These are phyloP conservation scores for Myxozyma kluyveri DNA, from an alignment of 805 yeast species.

Conservation along the genomic window DNA sequence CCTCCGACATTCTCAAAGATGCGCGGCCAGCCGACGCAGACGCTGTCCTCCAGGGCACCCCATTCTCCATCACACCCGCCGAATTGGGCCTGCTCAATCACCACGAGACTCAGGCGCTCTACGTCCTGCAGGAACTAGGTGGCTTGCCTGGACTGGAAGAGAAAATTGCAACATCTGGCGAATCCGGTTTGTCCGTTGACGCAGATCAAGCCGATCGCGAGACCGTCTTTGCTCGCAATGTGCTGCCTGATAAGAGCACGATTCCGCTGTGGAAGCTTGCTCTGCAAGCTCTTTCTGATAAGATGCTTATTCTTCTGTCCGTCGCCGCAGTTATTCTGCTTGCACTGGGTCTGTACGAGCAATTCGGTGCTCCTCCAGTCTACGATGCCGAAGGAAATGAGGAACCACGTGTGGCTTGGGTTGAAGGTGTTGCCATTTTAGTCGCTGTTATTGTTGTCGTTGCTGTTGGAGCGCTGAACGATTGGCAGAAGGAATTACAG, in stretches of 20 bases:
- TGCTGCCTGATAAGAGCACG: conserved; percentile 66
- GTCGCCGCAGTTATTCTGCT: conserved; percentile 87
- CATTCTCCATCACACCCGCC: conserved; percentile 29
- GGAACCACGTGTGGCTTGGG: conserved; percentile 86
- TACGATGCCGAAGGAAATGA: conserved; percentile 74
- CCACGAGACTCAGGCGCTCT: conserved; percentile 42
- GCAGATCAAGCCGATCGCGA: conserved; percentile 39
- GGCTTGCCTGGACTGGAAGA: conserved; percentile 38
- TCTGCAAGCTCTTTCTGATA: conserved; percentile 84
- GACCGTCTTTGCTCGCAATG: conserved; percentile 63
- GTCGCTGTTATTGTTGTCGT: conserved; percentile 90
- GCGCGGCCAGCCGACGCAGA: conserved; percentile 16
- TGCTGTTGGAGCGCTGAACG: conserved; percentile 90
- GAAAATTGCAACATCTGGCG: conserved; percentile 36
- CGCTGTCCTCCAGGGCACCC: conserved; percentile 15
- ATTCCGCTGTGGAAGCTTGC: conserved; percentile 68
- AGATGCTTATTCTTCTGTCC: conserved; percentile 76
- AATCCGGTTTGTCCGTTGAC: conserved; percentile 36
- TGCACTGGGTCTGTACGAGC: conserved; percentile 87
- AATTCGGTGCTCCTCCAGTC: conserved; percentile 78
- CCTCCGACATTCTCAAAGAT: conserved; percentile 13
- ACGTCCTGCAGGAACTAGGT: conserved; percentile 40
- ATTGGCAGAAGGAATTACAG: conserved; percentile 93
- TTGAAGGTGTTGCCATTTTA: conserved; percentile 96
- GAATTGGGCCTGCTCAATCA: conserved; percentile 32